These are phyloP conservation scores for Trichothecium sympodiale DNA, from an alignment of 2,329 filamentous ascomycete genomes.

Conservation along the genomic window DNA sequence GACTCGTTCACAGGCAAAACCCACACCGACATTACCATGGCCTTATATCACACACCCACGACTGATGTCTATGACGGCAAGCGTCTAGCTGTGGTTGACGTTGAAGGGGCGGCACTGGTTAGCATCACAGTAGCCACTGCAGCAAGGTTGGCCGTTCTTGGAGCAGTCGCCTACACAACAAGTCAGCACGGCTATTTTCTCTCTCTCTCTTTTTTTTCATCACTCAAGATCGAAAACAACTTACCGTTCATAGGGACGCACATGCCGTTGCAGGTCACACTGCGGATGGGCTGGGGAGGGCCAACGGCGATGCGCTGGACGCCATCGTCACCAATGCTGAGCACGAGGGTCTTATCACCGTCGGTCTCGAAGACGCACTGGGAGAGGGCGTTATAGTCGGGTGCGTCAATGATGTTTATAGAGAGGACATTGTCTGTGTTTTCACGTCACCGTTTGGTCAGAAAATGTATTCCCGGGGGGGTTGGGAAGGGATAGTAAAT, in stretches of 20 bases:
- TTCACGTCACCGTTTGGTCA: not conserved
- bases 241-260: conserved; percentile 29
- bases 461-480: no score
- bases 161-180: conserved; percentile 19
- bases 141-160: conserved; percentile 26
- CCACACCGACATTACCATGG: no score
- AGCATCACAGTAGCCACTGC: conserved; percentile 30
- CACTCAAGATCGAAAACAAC: conserved; percentile 1
- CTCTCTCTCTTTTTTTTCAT: not conserved
- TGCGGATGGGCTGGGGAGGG: conserved; percentile 30
- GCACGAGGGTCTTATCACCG: conserved; percentile 18
- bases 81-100: conserved; percentile 4
- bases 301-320: conserved; percentile 29
- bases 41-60: no score
- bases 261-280: conserved; percentile 28
- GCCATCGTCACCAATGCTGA: conserved; percentile 15
- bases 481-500: no score
- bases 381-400: conserved; percentile 29
- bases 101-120: conserved; percentile 27
- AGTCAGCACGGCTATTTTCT: not conserved
- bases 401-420: conserved; percentile 28
- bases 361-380: conserved; percentile 31
- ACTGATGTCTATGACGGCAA: not conserved
- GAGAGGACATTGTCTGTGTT: conserved; percentile 24
- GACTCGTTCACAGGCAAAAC: no score